Base-by-base conservation (phyloP, 345 rosid genomes). In the Fremontodendron californicum region DNA sequence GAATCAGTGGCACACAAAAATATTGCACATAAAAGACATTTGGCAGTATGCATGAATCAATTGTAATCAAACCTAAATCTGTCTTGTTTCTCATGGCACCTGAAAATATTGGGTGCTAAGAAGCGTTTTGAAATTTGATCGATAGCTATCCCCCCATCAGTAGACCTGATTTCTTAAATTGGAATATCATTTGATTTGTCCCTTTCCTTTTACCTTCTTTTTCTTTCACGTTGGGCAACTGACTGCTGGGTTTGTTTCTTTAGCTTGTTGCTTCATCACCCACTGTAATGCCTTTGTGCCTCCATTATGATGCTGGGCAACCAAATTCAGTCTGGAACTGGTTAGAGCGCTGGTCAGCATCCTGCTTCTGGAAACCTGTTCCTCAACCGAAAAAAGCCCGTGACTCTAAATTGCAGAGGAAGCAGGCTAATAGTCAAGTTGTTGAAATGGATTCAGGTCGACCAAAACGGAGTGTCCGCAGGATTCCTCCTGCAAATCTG, bases 251-350 rank as follows among this genome's bases (percentile, higher is more conserved):
- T 68, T 81, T 86, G 72, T 79, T 79, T 58, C 76, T 86, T 51
- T 87, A 95, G 99, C 92, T 91, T 85, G 87, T 95, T 15, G 89
- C 89, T 83, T 79, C 96, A 84, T 90, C 97, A 63, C 90, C 93
- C 15, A 80, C 79, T 33, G 88, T 85, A 79, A 82, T 81, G 87
- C 92, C 98, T 63, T 85, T 93, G 79, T 81, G 8, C 76, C 78
- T 92, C 35, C 77, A 64, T 39, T 89, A 89, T 78, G 91, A 88
- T 77, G 29, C 88, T 48, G 80, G 27, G 48, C 86, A 88, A 52
- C 89, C 96, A 80, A 85, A 93, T 85, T 89, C 99, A 13, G 87
- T 81, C 78, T 77, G 85, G 35, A 88, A 78, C 81, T 95, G 99
- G 99, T 88, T 93, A 85, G 91, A 84, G 73, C 84, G 88, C 74